Percentiles rank a stretch among this genome's conserved stretches.
Evolutionary conservation across 2,329 filamentous ascomycete genomes (phyloP).

Genomic region (Fusarium sp.): DNA sequence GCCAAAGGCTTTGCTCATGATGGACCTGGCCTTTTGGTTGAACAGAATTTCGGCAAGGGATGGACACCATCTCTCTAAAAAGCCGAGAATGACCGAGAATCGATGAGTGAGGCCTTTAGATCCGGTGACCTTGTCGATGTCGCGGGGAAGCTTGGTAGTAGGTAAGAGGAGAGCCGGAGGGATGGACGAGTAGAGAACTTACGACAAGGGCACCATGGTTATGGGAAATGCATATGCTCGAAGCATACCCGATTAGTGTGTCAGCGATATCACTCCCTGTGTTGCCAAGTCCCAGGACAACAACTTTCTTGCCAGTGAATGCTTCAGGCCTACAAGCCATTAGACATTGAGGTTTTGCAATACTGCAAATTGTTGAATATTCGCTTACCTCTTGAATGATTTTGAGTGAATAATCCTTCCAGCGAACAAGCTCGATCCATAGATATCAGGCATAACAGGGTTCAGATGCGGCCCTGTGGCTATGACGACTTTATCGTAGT

Average conservation of each 20-base stretch:
- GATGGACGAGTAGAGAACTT: neutral
- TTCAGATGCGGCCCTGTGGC: constrained; percentile 48
- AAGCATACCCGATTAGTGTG: neutral
- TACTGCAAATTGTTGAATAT: neutral
- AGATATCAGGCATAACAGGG: constrained; percentile 50
- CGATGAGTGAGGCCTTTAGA: neutral
- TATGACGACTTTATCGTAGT: constrained; percentile 52
- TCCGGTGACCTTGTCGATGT: neutral
- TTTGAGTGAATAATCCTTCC: neutral
- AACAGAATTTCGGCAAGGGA: neutral
- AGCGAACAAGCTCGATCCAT: constrained; percentile 42
- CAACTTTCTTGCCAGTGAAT: neutral
- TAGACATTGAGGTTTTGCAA: neutral
- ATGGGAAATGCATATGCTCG: neutral
- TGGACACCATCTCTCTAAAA: neutral
- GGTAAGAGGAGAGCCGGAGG: neutral
- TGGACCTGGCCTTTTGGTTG: neutral
- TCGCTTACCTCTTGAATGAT: neutral
- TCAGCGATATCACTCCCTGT: neutral
- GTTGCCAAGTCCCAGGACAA: neutral
- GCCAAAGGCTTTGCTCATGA: neutral
- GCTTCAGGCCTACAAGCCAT: neutral
- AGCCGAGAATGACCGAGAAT: neutral
- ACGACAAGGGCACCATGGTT: neutral
- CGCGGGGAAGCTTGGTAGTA: neutral